Evolutionary conservation across 1,139 yeast species (phyloP), one percentile per base, ranked within the genome.

Genomic region (Petasospora fabianii): DNA sequence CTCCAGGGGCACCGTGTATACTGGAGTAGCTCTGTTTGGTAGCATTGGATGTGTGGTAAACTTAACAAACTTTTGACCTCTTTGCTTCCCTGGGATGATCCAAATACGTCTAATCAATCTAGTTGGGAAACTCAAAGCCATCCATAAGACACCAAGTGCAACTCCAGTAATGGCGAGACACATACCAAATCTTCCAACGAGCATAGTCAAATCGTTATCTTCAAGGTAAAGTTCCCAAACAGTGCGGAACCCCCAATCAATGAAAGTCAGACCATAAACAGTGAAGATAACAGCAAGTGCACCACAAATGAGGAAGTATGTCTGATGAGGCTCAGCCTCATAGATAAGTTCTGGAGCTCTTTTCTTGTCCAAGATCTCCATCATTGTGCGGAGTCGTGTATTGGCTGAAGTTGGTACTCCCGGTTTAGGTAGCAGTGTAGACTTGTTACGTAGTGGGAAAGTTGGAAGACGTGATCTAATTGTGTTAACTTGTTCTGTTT

Each of bases 291-390:
- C 65, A 0, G 88, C 85, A 54, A 82, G 70, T 28, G 86, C 79
- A 48, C 80, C 76, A 56, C 86, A 77, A 27, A 79, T 73, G 18
- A 84, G 64, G 57, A 85, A 84, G 58, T 84, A 86, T 21, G 84
- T 66, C 42, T 84, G 68, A 56, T 86, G 95, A 0, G 94, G 85
- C 61, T 86, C 95, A 24, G 88, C 79, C 65, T 84, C 90, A 60
- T 86, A 86, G 36, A 86, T 71, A 43, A 86, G 67, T 57, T 84
- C 95, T 1, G 94, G 94, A 37, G 73, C 70, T 8, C 62, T 64
- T 50, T 79, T 77, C 35, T 66, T 64, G 44, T 74, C 68, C 43
- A 86, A 64, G n/a, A 76, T 71, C 43, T 73, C 73, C 50, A 83
- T 66, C 61, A 85, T 80, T 55, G 81, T 83, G 17, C 77, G 66